Conservation (phyloP, 1,284 basidiomycete genomes). For the Rugosomyces carneus region DNA sequence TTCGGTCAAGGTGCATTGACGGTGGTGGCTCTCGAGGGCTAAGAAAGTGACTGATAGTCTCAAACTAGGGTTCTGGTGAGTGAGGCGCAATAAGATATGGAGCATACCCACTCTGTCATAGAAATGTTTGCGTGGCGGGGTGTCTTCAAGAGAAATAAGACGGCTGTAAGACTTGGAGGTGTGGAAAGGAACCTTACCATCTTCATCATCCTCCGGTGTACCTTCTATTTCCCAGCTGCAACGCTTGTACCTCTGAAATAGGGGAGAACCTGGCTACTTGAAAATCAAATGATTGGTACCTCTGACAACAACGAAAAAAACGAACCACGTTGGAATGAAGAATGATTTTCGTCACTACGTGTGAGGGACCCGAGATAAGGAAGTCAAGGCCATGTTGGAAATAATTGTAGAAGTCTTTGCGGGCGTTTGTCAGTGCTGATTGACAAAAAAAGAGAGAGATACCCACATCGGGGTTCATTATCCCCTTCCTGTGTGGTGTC, state of each 20-base stretch:
- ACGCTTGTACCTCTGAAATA: slow-evolving; percentile 85
- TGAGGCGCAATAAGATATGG: slow-evolving; percentile 1
- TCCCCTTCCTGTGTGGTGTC: slow-evolving; percentile 34
- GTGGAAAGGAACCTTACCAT: slow-evolving; percentile 37
- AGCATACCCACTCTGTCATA: slow-evolving; percentile 49
- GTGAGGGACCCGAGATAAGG: slow-evolving; percentile 63
- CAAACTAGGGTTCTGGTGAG: slow-evolving; percentile 40
- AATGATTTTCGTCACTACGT: slow-evolving; percentile 78
- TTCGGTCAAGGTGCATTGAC: slow-evolving; percentile 82
- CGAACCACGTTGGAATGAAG: slow-evolving; percentile 82
- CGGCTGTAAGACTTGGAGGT: not conserved
- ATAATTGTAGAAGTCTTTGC: slow-evolving; percentile 87
- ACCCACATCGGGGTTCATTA: slow-evolving; percentile 40
- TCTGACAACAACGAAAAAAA: slow-evolving; percentile 5
- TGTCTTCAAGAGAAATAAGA: slow-evolving; percentile 36
- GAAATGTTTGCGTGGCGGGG: slow-evolving; percentile 60
- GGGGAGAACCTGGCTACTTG: slow-evolving; percentile 72
- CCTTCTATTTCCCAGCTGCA: slow-evolving; percentile 84
- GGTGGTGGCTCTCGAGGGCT: slow-evolving; percentile 63
- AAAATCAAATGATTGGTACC: not conserved
- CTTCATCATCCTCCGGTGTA: slow-evolving; percentile 69
- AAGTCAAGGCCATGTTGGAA: slow-evolving; percentile 87
- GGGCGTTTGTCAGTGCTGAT: not conserved
- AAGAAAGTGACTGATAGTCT: slow-evolving; percentile 70
- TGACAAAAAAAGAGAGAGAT: slow-evolving; percentile 1